Conservation (phyloP, 805 yeast species). For the Yamadazyma nakazawae region DNA sequence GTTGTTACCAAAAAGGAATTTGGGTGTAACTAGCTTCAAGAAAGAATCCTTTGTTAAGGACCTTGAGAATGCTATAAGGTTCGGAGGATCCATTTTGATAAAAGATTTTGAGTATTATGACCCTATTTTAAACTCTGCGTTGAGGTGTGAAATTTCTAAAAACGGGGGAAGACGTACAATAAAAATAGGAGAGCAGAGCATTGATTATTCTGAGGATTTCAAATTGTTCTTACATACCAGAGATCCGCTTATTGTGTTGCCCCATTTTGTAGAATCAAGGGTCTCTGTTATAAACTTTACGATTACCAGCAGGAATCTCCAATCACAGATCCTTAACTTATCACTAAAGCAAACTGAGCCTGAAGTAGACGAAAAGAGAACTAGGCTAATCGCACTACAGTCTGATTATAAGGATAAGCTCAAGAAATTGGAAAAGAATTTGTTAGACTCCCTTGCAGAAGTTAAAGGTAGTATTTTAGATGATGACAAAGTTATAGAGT, state of each 20-base stretch:
- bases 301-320: slow-evolving; percentile 64
- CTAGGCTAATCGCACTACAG: slow-evolving; percentile 51
- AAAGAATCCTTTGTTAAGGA: slow-evolving; percentile 64
- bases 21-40: slow-evolving; percentile 64
- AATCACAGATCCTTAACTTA: slow-evolving; percentile 57
- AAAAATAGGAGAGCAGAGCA: slow-evolving; percentile 54
- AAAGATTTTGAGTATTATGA: slow-evolving; percentile 80
- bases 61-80: slow-evolving; percentile 75
- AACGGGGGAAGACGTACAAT: slow-evolving; percentile 71
- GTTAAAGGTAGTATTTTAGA: slow-evolving; percentile 65
- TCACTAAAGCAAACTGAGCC: slow-evolving; percentile 58
- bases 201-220: slow-evolving; percentile 69
- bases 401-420: slow-evolving; percentile 58
- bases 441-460: slow-evolving; percentile 56
- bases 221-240: slow-evolving; percentile 57
- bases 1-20: slow-evolving; percentile 26
- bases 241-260: slow-evolving; percentile 46
- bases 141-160: slow-evolving; percentile 56
- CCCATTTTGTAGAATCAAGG: slow-evolving; percentile 60
- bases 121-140: slow-evolving; percentile 63
- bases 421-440: slow-evolving; percentile 51
- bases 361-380: slow-evolving; percentile 58
- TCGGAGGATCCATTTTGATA: slow-evolving; percentile 73
- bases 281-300: slow-evolving; percentile 67
- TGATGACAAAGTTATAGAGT: slow-evolving; percentile 53